Percentiles rank a stretch among this genome's conserved stretches.
phyloP scores from a whole-genome alignment of 768 basidiomycete species.

The Galerina sulciceps region DNA sequence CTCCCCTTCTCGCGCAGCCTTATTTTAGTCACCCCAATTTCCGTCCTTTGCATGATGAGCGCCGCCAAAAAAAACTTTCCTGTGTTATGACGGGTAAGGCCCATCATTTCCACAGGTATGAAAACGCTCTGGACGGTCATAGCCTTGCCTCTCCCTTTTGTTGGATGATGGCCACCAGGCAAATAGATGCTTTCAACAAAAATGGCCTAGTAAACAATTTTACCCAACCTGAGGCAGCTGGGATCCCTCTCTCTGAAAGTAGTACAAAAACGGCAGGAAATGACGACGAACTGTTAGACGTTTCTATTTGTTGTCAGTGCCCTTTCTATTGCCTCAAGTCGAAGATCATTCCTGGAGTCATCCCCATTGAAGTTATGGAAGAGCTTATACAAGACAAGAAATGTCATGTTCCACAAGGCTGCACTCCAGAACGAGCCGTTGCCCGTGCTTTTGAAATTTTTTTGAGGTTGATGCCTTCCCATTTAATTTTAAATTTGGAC shows the following conservation, averaged over 20 bases:
- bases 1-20: slow-evolving; percentile 63
- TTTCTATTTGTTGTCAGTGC: slow-evolving; percentile 88
- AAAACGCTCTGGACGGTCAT: slow-evolving; percentile 67
- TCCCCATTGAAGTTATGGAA: slow-evolving; percentile 64
- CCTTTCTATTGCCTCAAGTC: slow-evolving; percentile 74
- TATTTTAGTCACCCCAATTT: slow-evolving; percentile 43
- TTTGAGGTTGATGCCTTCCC: slow-evolving; percentile 51
- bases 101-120: slow-evolving; percentile 83
- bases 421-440: slow-evolving; percentile 58
- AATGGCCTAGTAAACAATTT: slow-evolving; percentile 51
- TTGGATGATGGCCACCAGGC: slow-evolving; percentile 61
- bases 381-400: slow-evolving; percentile 66
- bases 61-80: slow-evolving; percentile 49
- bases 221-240: slow-evolving; percentile 36
- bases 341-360: slow-evolving; percentile 71
- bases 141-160: slow-evolving; percentile 66
- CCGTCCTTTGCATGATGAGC: slow-evolving; percentile 58
- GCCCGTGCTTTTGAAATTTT: slow-evolving; percentile 68
- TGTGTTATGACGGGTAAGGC: slow-evolving; percentile 65
- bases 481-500: slow-evolving; percentile 5
- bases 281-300: slow-evolving; percentile 66
- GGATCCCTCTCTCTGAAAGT: slow-evolving; percentile 36
- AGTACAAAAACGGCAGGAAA: slow-evolving; percentile 41
- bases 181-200: slow-evolving; percentile 38
- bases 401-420: slow-evolving; percentile 57